Base-by-base conservation (phyloP, 202 grass and related monocot species). In the Setaria italica region DNA sequence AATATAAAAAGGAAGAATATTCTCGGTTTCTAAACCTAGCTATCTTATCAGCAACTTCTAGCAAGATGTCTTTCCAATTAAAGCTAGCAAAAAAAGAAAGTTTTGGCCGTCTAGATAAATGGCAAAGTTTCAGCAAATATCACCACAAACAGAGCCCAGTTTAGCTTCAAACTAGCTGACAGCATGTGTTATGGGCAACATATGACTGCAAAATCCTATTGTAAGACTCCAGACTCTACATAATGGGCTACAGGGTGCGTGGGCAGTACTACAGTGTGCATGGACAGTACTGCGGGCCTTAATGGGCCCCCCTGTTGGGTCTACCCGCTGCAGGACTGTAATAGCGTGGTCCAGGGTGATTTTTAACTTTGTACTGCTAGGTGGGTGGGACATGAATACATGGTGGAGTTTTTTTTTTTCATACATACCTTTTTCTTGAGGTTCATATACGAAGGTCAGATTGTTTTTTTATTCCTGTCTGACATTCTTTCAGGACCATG, bases 401-500 rank as follows among this genome's bases (percentile, higher is more conserved):
- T 47, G 68, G 58, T 62, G 39, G 19, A 46, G 53, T 46, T 55
- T 39, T 41, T 12, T 16, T 39, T 4, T 39, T 41, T 41, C 33
- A 58, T 58, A 58, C 60, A n/a, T 87, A 53, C 58, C 54, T 46
- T 70, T 32, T 37, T 68, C 55, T 62, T 16, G 0, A 66, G 53
- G n/a, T 49, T 53, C 47, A 53, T 70, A 87, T 87, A 47, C 14
- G 35, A 81, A 74, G 19, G 37, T 65, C 34, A 53, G 48, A 13
- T 41, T 62, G 13, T 68, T 67, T 62, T 68, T 88, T n/a, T 33
- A 34, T 72, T 85, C 33, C 32, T 81, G 16, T 8, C 67, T 72
- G 79, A 62, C 1, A 67, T 86, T 66, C 84, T 67, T 86, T 67
- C 91, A 99, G 97, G 93, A 96, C 45, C 92, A 96, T 80, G 86